phyloP scores from a whole-genome alignment of 2,329 filamentous ascomycete species.

The Exophiala dermatitidis region DNA sequence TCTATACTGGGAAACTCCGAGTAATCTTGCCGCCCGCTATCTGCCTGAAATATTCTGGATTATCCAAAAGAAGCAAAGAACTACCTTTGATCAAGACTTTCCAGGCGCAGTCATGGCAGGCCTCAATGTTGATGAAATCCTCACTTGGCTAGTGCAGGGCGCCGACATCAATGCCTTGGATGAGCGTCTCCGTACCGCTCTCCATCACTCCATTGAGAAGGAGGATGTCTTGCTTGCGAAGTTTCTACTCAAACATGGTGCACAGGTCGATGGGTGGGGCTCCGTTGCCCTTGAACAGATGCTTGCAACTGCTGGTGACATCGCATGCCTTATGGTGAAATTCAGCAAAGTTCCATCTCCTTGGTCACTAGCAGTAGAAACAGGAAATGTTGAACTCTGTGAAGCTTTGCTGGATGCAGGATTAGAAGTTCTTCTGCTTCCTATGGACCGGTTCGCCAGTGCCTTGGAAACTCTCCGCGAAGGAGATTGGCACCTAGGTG shows the following conservation, averaged over 20 bases:
- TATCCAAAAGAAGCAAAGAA: not conserved
- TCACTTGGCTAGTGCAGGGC: not conserved
- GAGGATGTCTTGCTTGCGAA: not conserved
- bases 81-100: not conserved
- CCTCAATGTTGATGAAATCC: not conserved
- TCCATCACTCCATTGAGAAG: not conserved
- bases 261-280: not conserved
- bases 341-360: not conserved
- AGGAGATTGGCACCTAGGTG: too few relatives aligned
- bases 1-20: not conserved
- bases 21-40: not conserved
- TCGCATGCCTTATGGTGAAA: not conserved
- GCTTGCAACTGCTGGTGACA: not conserved
- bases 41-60: not conserved
- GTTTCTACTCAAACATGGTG: slow-evolving; percentile 1
- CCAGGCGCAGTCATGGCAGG: not conserved
- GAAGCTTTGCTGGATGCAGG: not conserved
- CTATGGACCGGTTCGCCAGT: not conserved
- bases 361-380: not conserved
- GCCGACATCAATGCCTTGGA: slow-evolving; percentile 4
- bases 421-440: not conserved
- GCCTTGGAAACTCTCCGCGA: not conserved
- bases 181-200: not conserved
- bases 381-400: not conserved
- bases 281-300: not conserved